Evolutionary conservation across 2,329 filamentous ascomycete species (phyloP), one percentile per base, ranked within the genome.

Genomic region (Hymenoscyphus fraxineus): DNA sequence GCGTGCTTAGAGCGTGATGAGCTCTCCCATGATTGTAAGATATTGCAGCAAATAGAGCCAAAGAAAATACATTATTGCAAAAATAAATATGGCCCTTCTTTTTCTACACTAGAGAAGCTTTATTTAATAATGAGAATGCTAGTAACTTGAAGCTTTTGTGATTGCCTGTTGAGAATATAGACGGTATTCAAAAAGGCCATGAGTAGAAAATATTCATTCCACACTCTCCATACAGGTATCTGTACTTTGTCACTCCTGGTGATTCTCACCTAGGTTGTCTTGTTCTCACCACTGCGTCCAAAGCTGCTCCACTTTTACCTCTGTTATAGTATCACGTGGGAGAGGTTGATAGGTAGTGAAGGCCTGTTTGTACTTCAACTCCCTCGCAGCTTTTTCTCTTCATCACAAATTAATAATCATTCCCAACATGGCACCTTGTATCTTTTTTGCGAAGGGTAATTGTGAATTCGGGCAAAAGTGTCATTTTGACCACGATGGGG

Each of bases 1-100:
- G 83, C 87, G 95, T 73, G 92, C 92, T 73, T 97, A 83, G 44
- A 51, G 44, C 44, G 44, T 51, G 27, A 51, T 27, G 19, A 19
- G 44, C 9, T 12, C n/a, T 6, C 44, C 44, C 27, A 9, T 51
- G 27, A 51, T 22, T 51, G 44, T 51, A 51, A 51, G 44, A 51
- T 51, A 51, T 22, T 27, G 44, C 44, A 51, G 44, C n/a, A 51
- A 51, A 12, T 51, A 51, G 44, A 51, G 22, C 44, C 15, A 51
- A 51, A 27, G 27, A 27, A 27, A 27, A 27, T 22, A 35, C 35
- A 27, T 51, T 22, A 51, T 51, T 51, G 19, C 19, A 22, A 51
- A 51, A 51, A 22, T 27, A 27, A 9, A 22, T 51, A 19, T 22
- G 44, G 9, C 7, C 41, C 41, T 44, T 16, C 27, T 6, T 44